Evolutionary conservation across 768 basidiomycete species (phyloP), one percentile per base, ranked within the genome.

Genomic region (Pisolithus marmoratus): DNA sequence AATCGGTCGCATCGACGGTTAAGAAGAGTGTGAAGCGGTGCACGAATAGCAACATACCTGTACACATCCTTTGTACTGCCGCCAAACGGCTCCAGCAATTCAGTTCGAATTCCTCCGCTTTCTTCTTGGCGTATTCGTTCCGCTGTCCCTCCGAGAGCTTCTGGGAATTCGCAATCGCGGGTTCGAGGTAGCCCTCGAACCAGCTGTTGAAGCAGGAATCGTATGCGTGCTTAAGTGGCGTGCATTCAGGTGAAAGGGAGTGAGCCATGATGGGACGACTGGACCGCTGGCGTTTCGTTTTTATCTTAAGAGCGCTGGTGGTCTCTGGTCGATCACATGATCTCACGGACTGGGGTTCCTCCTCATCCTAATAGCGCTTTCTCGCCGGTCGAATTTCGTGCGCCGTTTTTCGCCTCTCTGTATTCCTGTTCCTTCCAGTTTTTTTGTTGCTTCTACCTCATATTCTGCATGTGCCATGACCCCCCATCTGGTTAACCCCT

Each of bases 171-270:
- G 70, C 61, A 17, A 86, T 74, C 9, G 82, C 84, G 8, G 93
- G 93, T 62, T 93, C 87, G 22, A 97, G 82, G 67, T 97, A 99
- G 11, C 90, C 92, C 68, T 96, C 94, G 60, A 99, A 94, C 95
- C 94, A 97, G 8, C 87, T 82, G 62, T 96, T 96, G 74, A 98
- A 98, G 74, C 94, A 98, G 0, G 88, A 75, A 68, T 98, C 94
- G 65, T 96, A 98, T 50, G 82, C 72, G 48, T 83, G 82, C 68
- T 98, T 97, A 52, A 95, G 77, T 0, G 89, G 85, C 5, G 94
- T 96, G 71, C 95, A 98, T 73, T 84, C 80, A 8, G 81, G 72
- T 1, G 87, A 82, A 22, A 97, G 80, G 52, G 91, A 94, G 55
- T 84, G 77, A 0, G 90, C 84, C 90, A 92, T 90, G 29, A 11